Conservation (phyloP, 805 yeast species). For the Myxozyma melibiosi region DNA sequence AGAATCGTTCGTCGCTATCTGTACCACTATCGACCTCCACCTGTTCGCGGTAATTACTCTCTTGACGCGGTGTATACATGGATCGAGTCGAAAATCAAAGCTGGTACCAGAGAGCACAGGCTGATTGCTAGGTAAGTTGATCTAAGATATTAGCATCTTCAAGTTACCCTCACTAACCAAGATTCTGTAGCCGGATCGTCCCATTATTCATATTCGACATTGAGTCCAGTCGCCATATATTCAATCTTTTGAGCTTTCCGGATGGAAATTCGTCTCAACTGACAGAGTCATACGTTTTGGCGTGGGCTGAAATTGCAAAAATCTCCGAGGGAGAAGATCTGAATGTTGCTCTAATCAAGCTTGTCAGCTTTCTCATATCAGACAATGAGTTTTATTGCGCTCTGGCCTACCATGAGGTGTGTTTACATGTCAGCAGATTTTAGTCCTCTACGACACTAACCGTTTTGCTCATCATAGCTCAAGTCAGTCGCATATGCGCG, state of each 20-base stretch:
- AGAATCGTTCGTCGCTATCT: background rate
- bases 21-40: background rate
- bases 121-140: slow-evolving; percentile 1
- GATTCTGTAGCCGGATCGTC: slow-evolving; percentile 1
- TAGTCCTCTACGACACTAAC: too few relatives aligned
- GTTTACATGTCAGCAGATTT: too few relatives aligned
- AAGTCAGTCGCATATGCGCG: slow-evolving; percentile 51
- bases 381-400: slow-evolving; percentile 65
- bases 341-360: slow-evolving; percentile 63
- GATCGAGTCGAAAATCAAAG: background rate
- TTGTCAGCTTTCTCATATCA: slow-evolving; percentile 69
- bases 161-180: background rate
- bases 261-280: background rate
- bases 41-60: background rate
- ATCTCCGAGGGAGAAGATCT: slow-evolving; percentile 67
- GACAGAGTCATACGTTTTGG: slow-evolving; percentile 40
- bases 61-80: background rate
- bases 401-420: slow-evolving; percentile 65
- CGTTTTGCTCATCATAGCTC: too few relatives aligned
- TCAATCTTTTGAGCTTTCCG: background rate
- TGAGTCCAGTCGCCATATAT: slow-evolving; percentile 8
- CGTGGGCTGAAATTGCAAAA: slow-evolving; percentile 67
- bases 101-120: background rate
- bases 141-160: background rate
- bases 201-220: slow-evolving; percentile 7